A percentile compares a stretch with the other conserved stretches of the same genome.
Conservation (phyloP, 371 early-diverging fungal genomes). For the Mortierella sp. region DNA sequence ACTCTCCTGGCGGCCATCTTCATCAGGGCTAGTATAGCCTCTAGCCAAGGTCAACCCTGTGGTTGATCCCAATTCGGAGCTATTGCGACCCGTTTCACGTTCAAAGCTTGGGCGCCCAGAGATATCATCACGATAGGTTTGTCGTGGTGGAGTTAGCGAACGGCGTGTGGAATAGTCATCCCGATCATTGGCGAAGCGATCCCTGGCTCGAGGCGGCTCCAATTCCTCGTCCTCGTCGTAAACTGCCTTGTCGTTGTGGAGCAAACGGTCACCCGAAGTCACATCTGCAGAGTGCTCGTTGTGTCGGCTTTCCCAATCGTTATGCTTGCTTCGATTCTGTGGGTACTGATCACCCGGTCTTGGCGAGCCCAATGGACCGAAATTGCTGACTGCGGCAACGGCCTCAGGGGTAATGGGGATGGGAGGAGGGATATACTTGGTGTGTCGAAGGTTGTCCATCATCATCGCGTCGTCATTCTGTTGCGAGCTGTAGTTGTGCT, state of each 20-base stretch:
- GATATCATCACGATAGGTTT: slow-evolving; percentile 46
- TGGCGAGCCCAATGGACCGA: slow-evolving; percentile 23
- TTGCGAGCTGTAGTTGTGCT: slow-evolving; percentile 28
- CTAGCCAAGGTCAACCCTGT: slow-evolving; percentile 13
- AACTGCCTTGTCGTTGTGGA: slow-evolving; percentile 46
- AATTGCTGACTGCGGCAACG: slow-evolving; percentile 23
- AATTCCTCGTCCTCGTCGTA: slow-evolving; percentile 36
- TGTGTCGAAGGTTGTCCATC: slow-evolving; percentile 35
- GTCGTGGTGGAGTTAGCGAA: slow-evolving; percentile 48
- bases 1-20: slow-evolving; percentile 20
- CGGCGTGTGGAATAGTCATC: slow-evolving; percentile 36
- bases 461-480: slow-evolving; percentile 38
- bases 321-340: slow-evolving; percentile 24
- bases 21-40: slow-evolving; percentile 28
- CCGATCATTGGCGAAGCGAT: slow-evolving; percentile 34
- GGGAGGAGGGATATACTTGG: slow-evolving; percentile 39
- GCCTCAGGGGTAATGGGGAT: slow-evolving; percentile 35
- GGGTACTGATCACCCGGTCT: slow-evolving; percentile 37
- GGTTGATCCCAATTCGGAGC: slow-evolving; percentile 31
- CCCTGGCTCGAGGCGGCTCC: slow-evolving; percentile 43
- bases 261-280: slow-evolving; percentile 21
- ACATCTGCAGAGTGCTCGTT: slow-evolving; percentile 26
- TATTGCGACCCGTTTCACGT: slow-evolving; percentile 26
- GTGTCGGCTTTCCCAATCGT: slow-evolving; percentile 29
- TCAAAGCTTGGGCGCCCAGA: slow-evolving; percentile 40